Evolutionary conservation across 371 early-diverging fungal species (phyloP).

Genomic region (Entomophthora muscae): DNA sequence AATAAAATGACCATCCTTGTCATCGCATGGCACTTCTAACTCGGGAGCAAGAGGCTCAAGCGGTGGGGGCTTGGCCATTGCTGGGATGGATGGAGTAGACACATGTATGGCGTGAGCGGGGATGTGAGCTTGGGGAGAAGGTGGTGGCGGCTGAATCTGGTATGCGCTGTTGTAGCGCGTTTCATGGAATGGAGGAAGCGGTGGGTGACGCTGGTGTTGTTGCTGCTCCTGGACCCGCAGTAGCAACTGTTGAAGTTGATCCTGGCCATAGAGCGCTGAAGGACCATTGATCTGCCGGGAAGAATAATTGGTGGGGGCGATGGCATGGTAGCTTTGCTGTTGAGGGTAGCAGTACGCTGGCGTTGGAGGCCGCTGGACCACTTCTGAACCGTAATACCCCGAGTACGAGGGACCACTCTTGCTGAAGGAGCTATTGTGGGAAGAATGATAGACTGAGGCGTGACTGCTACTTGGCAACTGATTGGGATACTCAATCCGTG

Average conservation of each 20-base stretch:
- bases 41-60: not conserved
- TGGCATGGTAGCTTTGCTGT: not conserved
- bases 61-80: not conserved
- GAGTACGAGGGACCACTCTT: not conserved
- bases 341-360: not conserved
- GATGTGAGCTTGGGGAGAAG: not conserved
- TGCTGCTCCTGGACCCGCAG: not conserved
- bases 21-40: conserved; percentile 33
- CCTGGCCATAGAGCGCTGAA: not conserved
- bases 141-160: not conserved
- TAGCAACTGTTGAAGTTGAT: not conserved
- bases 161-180: not conserved
- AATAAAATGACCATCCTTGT: conserved; percentile 84
- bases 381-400: not conserved
- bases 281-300: not conserved
- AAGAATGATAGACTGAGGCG: not conserved
- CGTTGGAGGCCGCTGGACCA: not conserved
- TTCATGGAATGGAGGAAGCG: not conserved
- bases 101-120: not conserved
- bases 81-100: not conserved
- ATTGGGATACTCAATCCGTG: not conserved
- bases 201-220: not conserved
- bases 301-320: not conserved
- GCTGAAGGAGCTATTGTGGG: not conserved
- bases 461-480: not conserved